Percentiles rank a stretch among this genome's conserved stretches.
Evolutionary conservation across 2,329 filamentous ascomycete genomes (phyloP).

Genomic region (Periconia sp.): DNA sequence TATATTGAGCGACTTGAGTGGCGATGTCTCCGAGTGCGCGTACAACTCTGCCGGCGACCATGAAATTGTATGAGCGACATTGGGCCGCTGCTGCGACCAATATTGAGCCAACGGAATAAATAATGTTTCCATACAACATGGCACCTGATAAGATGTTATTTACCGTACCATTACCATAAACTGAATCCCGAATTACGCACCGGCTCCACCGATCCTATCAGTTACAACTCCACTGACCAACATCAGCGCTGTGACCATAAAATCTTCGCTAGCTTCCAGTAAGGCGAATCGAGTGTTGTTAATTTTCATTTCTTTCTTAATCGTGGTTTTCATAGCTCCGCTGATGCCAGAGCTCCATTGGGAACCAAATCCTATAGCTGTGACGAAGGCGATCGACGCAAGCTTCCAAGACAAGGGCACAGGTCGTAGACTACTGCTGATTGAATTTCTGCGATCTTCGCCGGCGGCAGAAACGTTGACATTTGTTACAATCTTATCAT

Average conservation of each 20-base stretch:
- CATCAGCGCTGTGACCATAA: slow-evolving; percentile 65
- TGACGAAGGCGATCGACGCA: slow-evolving; percentile 58
- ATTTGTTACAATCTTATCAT: background rate
- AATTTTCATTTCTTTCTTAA: slow-evolving; percentile 62
- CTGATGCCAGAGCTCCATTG: slow-evolving; percentile 67
- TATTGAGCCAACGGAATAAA: slow-evolving; percentile 65
- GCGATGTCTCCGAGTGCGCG: slow-evolving; percentile 67
- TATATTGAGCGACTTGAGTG: slow-evolving; percentile 69
- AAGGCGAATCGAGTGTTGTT: slow-evolving; percentile 66
- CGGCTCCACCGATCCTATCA: slow-evolving; percentile 64
- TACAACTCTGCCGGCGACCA: slow-evolving; percentile 64
- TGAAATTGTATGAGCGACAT: slow-evolving; percentile 63
- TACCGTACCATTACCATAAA: background rate
- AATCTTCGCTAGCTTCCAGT: slow-evolving; percentile 66
- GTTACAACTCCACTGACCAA: slow-evolving; percentile 62
- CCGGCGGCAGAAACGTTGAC: background rate
- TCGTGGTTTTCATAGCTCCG: slow-evolving; percentile 65
- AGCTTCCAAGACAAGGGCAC: slow-evolving; percentile 38
- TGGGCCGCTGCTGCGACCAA: slow-evolving; percentile 64
- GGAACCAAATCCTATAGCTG: slow-evolving; percentile 64
- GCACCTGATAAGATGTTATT: slow-evolving; percentile 42
- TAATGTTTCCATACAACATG: slow-evolving; percentile 66
- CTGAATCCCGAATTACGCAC: slow-evolving; percentile 22
- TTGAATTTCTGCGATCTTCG: background rate
- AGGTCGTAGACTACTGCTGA: background rate